phyloP scores from a whole-genome alignment of 108 stramenopile genomes.

The Stephanodiscus minutulus region DNA sequence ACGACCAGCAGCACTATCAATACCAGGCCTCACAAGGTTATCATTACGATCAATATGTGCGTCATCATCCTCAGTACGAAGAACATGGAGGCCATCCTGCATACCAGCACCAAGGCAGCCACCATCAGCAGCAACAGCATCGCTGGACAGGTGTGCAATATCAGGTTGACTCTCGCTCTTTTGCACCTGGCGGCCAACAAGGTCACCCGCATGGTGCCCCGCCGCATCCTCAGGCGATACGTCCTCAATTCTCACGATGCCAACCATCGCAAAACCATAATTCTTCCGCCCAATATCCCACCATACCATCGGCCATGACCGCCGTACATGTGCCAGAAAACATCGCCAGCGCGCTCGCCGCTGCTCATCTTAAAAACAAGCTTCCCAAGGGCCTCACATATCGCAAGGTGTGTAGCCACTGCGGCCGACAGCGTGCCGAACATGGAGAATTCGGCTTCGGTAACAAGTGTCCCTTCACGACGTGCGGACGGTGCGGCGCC shows the following conservation, averaged over 20 bases:
- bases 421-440: constrained; percentile 76
- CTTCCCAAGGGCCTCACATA: constrained; percentile 74
- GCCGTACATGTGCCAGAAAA: constrained; percentile 13
- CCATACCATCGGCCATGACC: background rate
- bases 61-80: constrained; percentile 4
- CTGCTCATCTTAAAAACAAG: constrained; percentile 21
- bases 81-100: background rate
- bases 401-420: constrained; percentile 81
- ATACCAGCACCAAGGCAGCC: constrained; percentile 7
- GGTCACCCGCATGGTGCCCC: background rate
- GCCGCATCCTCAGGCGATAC: background rate
- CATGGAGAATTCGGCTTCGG: constrained; percentile 88
- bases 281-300: background rate
- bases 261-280: background rate
- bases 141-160: constrained; percentile 1
- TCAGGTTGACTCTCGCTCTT: background rate
- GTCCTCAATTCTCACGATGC: constrained; percentile 10
- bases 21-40: constrained; percentile 1
- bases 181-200: background rate
- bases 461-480: constrained; percentile 74
- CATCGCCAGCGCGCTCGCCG: constrained; percentile 4
- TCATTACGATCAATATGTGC: constrained; percentile 6
- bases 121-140: constrained; percentile 4
- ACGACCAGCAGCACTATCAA: background rate
- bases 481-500: constrained; percentile 76